Percentiles rank a stretch among this genome's conserved stretches.
These are phyloP conservation scores for Exophiala bonariae DNA, from an alignment of 2,329 filamentous ascomycete species.

Conservation along the genomic window DNA sequence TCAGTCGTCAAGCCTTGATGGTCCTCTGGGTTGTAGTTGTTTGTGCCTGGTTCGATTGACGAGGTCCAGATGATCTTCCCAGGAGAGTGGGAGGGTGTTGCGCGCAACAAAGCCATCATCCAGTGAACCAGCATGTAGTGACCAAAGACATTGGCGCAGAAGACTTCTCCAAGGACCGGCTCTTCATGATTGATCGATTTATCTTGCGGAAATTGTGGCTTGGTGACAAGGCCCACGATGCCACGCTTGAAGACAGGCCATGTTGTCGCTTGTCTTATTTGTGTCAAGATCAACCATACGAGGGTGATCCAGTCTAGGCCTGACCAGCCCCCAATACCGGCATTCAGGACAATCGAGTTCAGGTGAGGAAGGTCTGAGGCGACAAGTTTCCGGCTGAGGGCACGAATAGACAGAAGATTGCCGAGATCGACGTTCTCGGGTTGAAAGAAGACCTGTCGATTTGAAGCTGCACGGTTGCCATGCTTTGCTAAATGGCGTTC, in stretches of 20 bases:
- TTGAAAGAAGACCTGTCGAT: constrained; percentile 51
- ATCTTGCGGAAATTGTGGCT: constrained; percentile 47
- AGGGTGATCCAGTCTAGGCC: constrained; percentile 71
- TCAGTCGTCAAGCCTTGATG: constrained; percentile 68
- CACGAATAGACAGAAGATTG: constrained; percentile 55
- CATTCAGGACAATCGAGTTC: constrained; percentile 80
- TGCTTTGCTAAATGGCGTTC: constrained; percentile 59
- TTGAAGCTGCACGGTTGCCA: constrained; percentile 37
- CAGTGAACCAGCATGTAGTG: constrained; percentile 88
- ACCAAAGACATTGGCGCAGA: constrained; percentile 90
- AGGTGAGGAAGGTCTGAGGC: constrained; percentile 62
- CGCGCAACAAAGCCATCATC: constrained; percentile 70
- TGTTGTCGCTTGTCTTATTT: constrained; percentile 68
- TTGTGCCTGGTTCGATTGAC: constrained; percentile 69
- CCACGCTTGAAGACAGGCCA: constrained; percentile 77
- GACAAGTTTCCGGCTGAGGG: constrained; percentile 52
- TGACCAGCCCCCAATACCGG: constrained; percentile 82
- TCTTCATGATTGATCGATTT: constrained; percentile 37
- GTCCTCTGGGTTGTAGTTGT: constrained; percentile 65
- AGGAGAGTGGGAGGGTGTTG: constrained; percentile 42
- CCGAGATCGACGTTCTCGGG: constrained; percentile 61
- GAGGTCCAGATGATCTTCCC: constrained; percentile 85
- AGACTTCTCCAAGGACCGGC: constrained; percentile 74
- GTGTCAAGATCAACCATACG: constrained; percentile 57
- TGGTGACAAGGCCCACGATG: constrained; percentile 54